Base-by-base conservation (phyloP, 2,329 filamentous ascomycete species). In the Pleomassaria siparia region DNA sequence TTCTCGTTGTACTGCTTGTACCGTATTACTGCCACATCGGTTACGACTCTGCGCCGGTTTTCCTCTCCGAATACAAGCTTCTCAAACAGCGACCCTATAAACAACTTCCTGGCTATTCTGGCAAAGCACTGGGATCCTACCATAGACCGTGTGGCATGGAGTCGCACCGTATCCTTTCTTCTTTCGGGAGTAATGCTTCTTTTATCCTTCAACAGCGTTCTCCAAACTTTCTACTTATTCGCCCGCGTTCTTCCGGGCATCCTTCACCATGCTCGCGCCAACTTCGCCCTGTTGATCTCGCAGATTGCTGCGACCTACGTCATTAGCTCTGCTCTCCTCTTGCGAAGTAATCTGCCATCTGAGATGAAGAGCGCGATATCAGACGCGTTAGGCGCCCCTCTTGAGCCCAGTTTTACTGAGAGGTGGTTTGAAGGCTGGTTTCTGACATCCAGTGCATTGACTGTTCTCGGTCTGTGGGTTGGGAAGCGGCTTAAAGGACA, bases 401-500 rank as follows among this genome's bases (percentile, higher is more conserved):
- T 95, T 8, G 86, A 89, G 60, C 82, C 83, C 6, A 76, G 77
- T 0, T 89, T 89, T 60, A 86, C 89, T 4, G 85, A 95, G 61
- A 78, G 82, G 24, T 95, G 90, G 90, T 95, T 95, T 58, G 90
- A 95, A 68, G 85, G 83, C 7, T 92, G 89, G 85, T 95, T 95
- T 67, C 70, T 95, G 46, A 66, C 84, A 2, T 86, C 86, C 4
- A 87, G 85, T 52, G 73, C 77, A 0, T 63, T 80, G 11, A 94
- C 89, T 1, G 84, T 79, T 1, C 63, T 81, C n/a, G 89, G 88
- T 0, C 84, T 95, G 18, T 88, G 86, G 78, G 66, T 91, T 3
- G 87, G 87, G 0, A 78, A 83, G 80, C 84, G 59, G 80, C 83
- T 64, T 74, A 80, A 60, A 78, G 63, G 66, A 1, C 46, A 48